These are phyloP conservation scores for Huntiella savannae DNA, from an alignment of 2,329 filamentous ascomycete genomes.

Conservation along the genomic window DNA sequence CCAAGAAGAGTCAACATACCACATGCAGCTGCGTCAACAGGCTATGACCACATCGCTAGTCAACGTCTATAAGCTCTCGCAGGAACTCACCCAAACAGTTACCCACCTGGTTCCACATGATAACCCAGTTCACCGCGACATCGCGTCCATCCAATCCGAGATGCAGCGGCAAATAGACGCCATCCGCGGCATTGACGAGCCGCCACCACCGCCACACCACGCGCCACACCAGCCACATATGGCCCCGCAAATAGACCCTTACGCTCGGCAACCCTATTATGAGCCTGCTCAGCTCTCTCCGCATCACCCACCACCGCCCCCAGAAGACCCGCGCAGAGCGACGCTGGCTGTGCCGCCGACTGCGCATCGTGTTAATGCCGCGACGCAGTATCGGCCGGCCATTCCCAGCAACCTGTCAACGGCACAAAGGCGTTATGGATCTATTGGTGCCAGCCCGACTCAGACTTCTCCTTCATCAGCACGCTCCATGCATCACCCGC, in stretches of 20 bases:
- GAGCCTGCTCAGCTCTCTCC: conserved; percentile 73
- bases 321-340: conserved; percentile 61
- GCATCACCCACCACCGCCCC: conserved; percentile 63
- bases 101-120: conserved; percentile 58
- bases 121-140: conserved; percentile 60
- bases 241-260: conserved; percentile 29
- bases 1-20: conserved; percentile 65
- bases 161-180: conserved; percentile 42
- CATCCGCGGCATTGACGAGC: conserved; percentile 38
- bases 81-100: conserved; percentile 62
- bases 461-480: conserved; percentile 48
- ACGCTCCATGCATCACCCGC: conserved; percentile 38
- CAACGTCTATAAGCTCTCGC: conserved; percentile 55
- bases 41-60: conserved; percentile 62
- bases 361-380: conserved; percentile 20
- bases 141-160: conserved; percentile 36
- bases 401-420: conserved; percentile 67
- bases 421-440: conserved; percentile 65
- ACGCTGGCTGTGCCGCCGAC: conserved; percentile 39
- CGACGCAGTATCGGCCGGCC: conserved; percentile 52
- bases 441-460: conserved; percentile 51
- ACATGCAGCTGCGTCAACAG: conserved; percentile 65
- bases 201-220: conserved; percentile 25
- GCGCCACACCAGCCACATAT: background rate
- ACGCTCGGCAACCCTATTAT: conserved; percentile 46